Base-by-base conservation (phyloP, 257 asterid species). In the Penstemon newberryi region DNA sequence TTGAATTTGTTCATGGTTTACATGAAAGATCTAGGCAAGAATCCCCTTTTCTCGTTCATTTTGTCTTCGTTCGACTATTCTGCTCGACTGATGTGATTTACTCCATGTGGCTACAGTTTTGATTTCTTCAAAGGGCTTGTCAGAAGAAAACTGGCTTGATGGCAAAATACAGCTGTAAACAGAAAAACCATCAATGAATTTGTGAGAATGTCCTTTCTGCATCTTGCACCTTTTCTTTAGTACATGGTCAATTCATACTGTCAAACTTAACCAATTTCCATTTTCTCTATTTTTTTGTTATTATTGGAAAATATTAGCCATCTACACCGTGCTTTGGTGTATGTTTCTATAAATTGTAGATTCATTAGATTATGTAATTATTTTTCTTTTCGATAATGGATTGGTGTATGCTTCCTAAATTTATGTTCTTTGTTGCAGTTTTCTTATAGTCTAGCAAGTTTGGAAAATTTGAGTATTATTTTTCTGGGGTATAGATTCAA, bases 101-200 rank as follows among this genome's bases (percentile, higher is more conserved):
- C 49, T 66, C 77, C 73, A 64, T 74, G 70, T 83, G 85, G 81
- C 85, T 78, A 76, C 92, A 89, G 96, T 74, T 86, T 92, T 53
- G 92, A 87, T 75, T 92, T 92, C 96, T 83, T 92, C 70, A 85
- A 85, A 78, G 96, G 96, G 74, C 87, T 89, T 46, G 82, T 87
- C 63, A 83, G 82, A 74, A 84, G 95, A 69, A 87, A 86, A 79
- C 68, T 86, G 77, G 67, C 49, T 55, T 84, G 87, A 83, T 62
- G 57, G 44, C 76, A 67, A 54, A 71, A 59, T 70, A 25, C 39
- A 59, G 63, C 78, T 56, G 46, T 44, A 39, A 58, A 66, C 39
- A 18, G 49, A 46, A 72, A 52, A 43, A 69, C 8, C 70, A 51
- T 39, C 66, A 59, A 18, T 82, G 78, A 65, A 44, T 69, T 33